Conservation (phyloP, 352 stramenopile species). For the Stephanocyclus meneghinianus region DNA sequence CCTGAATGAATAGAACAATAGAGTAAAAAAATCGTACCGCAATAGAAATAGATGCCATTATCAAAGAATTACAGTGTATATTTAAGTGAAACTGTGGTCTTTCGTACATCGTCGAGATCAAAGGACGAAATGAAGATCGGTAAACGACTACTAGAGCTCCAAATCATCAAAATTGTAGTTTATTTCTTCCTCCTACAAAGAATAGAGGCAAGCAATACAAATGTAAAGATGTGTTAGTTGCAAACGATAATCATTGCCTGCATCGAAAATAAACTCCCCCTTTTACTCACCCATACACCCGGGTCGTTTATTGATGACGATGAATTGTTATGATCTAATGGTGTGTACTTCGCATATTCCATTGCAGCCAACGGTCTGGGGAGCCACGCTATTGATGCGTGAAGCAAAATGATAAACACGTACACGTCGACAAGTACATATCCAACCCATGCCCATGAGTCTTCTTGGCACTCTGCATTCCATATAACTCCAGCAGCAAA, state of each 20-base stretch:
- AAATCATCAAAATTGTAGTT: constrained; percentile 20
- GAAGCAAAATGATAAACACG: constrained; percentile 38
- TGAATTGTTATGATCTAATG: constrained; percentile 18
- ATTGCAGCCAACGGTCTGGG: constrained; percentile 19
- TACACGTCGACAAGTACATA: constrained; percentile 47
- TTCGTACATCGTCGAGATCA: background rate
- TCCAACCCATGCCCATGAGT: constrained; percentile 40
- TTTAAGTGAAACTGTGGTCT: too few relatives aligned
- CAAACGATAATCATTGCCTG: background rate
- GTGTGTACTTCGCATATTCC: constrained; percentile 38
- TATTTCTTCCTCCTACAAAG: constrained; percentile 14
- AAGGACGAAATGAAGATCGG: background rate
- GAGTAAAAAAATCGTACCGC: background rate
- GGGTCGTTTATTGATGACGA: constrained; percentile 16
- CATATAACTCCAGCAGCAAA: constrained; percentile 37
- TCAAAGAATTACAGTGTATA: background rate
- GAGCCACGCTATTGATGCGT: constrained; percentile 41
- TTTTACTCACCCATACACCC: constrained; percentile 12
- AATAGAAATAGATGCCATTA: background rate
- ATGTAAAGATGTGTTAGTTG: background rate
- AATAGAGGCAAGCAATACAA: background rate
- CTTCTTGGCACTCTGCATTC: constrained; percentile 31
- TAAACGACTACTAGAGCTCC: background rate
- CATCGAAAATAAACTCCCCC: background rate
- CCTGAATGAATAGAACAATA: background rate